These are phyloP conservation scores for Boletus subcaerulescens DNA, from an alignment of 768 basidiomycete genomes.

Conservation along the genomic window DNA sequence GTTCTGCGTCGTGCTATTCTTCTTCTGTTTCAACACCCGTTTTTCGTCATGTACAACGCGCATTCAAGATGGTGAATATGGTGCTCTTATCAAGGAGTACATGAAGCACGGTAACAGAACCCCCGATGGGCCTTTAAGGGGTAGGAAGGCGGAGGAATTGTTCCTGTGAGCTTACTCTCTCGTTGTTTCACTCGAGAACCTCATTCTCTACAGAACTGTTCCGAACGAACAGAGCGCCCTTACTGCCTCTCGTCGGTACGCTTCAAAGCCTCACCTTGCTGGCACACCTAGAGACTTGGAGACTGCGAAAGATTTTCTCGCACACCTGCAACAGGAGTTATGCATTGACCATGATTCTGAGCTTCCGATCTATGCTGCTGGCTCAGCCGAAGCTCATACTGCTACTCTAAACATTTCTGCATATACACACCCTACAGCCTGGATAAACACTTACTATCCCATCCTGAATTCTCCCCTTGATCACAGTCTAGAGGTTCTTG, in stretches of 20 bases:
- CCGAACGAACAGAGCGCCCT: constrained; percentile 50
- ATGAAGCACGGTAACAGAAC: constrained; percentile 14
- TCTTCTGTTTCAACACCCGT: constrained; percentile 16
- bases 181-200: background rate
- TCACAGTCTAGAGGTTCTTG: constrained; percentile 52
- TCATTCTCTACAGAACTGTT: constrained; percentile 38
- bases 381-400: constrained; percentile 48
- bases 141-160: constrained; percentile 40
- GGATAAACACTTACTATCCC: constrained; percentile 75
- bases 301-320: constrained; percentile 55
- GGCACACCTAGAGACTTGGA: constrained; percentile 54
- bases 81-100: constrained; percentile 15
- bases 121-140: constrained; percentile 24
- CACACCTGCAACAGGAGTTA: constrained; percentile 50
- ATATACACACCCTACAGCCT: constrained; percentile 44
- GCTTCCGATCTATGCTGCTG: constrained; percentile 53
- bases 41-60: background rate
- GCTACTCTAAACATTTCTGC: constrained; percentile 50
- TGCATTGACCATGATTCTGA: constrained; percentile 32
- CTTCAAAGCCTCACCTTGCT: constrained; percentile 58
- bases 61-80: constrained; percentile 12
- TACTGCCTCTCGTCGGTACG: constrained; percentile 48
- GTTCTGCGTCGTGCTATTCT: constrained; percentile 3
- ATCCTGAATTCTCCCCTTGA: constrained; percentile 66
- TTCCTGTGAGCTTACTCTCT: constrained; percentile 38